Conservation (phyloP, 306 rosid species). For the Rubus parviflorus region DNA sequence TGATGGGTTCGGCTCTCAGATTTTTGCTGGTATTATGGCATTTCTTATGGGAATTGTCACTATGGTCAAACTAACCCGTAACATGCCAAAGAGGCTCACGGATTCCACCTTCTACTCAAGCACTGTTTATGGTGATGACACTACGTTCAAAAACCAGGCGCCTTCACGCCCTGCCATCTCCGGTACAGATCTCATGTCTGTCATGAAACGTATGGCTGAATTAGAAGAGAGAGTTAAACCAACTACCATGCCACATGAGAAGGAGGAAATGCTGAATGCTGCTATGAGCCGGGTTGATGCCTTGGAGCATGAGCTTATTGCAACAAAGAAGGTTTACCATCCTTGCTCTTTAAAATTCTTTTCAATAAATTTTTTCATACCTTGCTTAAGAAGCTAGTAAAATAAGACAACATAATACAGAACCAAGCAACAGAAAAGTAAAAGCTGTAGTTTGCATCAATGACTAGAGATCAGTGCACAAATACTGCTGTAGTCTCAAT, state of each 20-base stretch:
- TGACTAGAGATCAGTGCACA: neutral
- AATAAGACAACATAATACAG: neutral
- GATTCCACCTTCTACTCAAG: conserved; percentile 72
- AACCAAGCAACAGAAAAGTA: neutral
- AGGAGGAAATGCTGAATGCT: conserved; percentile 64
- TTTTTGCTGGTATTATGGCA: conserved; percentile 66
- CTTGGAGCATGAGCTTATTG: conserved; percentile 64
- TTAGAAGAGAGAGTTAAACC: conserved; percentile 72
- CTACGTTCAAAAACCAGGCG: conserved; percentile 24
- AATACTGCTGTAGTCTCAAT: neutral
- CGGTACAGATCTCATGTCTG: conserved; percentile 46
- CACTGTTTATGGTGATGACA: conserved; percentile 33
- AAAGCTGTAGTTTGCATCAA: neutral
- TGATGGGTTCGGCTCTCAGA: conserved; percentile 51
- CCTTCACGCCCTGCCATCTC: conserved; percentile 38
- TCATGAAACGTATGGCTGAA: conserved; percentile 83
- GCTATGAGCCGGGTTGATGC: conserved; percentile 53
- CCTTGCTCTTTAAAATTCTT: conserved; percentile 2
- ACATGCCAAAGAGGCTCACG: conserved; percentile 77
- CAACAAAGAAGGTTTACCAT: conserved; percentile 67
- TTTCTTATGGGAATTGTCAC: conserved; percentile 74
- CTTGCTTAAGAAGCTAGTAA: neutral
- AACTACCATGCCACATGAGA: conserved; percentile 55
- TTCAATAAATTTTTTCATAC: neutral
- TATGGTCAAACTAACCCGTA: conserved; percentile 66